Conservation (phyloP, 805 yeast genomes). For the Yamadazyma takamatsuzukensis region DNA sequence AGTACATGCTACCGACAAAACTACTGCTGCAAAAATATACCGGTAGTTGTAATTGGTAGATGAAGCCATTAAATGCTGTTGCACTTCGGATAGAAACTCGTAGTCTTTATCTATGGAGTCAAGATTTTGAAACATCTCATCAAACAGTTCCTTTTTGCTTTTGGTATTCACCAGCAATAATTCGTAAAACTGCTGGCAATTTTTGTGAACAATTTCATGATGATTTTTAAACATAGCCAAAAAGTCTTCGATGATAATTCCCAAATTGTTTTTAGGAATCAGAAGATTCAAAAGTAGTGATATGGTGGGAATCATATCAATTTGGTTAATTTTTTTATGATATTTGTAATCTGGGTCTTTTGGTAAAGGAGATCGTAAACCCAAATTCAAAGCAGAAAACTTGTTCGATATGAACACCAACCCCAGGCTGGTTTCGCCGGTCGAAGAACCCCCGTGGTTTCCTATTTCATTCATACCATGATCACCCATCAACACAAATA, state of each 20-base stretch:
- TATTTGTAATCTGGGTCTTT: conserved; percentile 47
- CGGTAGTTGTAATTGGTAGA: conserved; percentile 71
- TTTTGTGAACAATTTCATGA: conserved; percentile 43
- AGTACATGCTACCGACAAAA: conserved; percentile 24
- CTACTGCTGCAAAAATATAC: conserved; percentile 38
- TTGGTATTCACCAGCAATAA: conserved; percentile 30
- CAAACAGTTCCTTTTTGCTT: conserved; percentile 17
- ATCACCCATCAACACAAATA: conserved; percentile 81
- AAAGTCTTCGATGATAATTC: conserved; percentile 60
- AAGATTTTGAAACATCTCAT: neutral
- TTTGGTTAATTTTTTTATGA: conserved; percentile 54
- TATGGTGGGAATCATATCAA: conserved; percentile 71
- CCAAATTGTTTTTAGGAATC: conserved; percentile 71
- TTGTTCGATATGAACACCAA: conserved; percentile 64
- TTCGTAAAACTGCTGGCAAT: conserved; percentile 53
- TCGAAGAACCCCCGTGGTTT: conserved; percentile 93
- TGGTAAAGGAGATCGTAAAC: conserved; percentile 35
- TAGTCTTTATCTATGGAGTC: conserved; percentile 9
- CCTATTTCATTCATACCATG: conserved; percentile 97
- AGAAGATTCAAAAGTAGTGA: conserved; percentile 59
- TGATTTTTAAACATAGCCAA: conserved; percentile 49
- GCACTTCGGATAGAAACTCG: conserved; percentile 43
- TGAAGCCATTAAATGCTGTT: conserved; percentile 48
- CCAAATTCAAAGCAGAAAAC: conserved; percentile 30
- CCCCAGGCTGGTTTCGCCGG: conserved; percentile 90